phyloP scores from a whole-genome alignment of 1,284 basidiomycete genomes.

The Hemileia vastatrix region DNA sequence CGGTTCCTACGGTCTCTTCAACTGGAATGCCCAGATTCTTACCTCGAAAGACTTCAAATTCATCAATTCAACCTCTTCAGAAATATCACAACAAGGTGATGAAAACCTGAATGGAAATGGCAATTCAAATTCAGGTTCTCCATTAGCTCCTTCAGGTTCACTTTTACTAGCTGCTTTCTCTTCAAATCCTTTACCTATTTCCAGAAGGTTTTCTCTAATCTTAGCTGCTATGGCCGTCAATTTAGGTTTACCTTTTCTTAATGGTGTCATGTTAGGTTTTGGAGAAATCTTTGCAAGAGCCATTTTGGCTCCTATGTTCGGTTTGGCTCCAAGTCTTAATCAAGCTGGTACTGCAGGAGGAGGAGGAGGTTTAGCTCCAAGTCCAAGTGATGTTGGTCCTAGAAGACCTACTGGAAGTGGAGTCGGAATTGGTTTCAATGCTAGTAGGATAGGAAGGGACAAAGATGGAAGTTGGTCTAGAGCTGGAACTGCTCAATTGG shows the following conservation, averaged over 20 bases:
- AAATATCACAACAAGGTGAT: too few species aligned
- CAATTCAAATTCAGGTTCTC: slow-evolving; percentile 10
- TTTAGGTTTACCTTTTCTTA: slow-evolving; percentile 41
- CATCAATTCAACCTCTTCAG: too few species aligned
- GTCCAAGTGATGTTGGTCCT: not conserved
- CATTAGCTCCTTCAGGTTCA: slow-evolving; percentile 32
- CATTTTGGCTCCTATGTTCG: slow-evolving; percentile 37
- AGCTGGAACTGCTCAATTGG: not conserved
- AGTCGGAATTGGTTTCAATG: not conserved
- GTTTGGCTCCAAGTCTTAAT: slow-evolving; percentile 19
- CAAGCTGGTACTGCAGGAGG: not conserved
- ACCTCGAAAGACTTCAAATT: too few species aligned
- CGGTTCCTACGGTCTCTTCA: too few species aligned
- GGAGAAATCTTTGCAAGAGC: slow-evolving; percentile 42
- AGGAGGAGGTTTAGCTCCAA: not conserved
- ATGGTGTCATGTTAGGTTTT: slow-evolving; percentile 42
- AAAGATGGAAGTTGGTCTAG: not conserved
- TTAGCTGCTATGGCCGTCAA: slow-evolving; percentile 38
- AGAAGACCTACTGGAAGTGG: not conserved
- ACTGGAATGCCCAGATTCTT: too few species aligned
- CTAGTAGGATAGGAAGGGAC: not conserved
- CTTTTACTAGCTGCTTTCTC: slow-evolving; percentile 35
- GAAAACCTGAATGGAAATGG: slow-evolving; percentile 6
- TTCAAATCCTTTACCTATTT: slow-evolving; percentile 23
- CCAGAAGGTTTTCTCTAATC: slow-evolving; percentile 29